Conservation (phyloP, 2,329 filamentous ascomycete species). For the Oidium heveae region DNA sequence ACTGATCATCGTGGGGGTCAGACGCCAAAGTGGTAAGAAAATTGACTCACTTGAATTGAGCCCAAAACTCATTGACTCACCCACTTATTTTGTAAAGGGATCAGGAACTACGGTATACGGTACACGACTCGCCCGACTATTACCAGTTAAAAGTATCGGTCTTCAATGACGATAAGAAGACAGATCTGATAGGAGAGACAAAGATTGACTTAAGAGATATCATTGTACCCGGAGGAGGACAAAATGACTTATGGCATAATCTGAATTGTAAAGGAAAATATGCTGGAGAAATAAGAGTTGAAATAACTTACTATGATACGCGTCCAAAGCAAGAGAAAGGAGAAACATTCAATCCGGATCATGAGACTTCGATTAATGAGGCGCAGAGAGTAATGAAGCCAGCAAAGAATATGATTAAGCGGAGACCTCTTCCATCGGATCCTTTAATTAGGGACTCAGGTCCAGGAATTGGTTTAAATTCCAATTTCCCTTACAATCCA, state of each 20-base stretch:
- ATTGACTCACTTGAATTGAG: no score
- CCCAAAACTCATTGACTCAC: no score
- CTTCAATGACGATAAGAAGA: slow-evolving; percentile 97
- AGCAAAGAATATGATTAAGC: slow-evolving; percentile 41
- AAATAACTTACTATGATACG: slow-evolving; percentile 88
- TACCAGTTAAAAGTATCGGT: slow-evolving; percentile 93
- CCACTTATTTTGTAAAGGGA: no score
- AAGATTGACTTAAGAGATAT: slow-evolving; percentile 69
- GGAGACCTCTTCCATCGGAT: slow-evolving; percentile 61
- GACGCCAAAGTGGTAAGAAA: no score
- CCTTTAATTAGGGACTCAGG: slow-evolving; percentile 28
- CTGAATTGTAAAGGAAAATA: slow-evolving; percentile 82
- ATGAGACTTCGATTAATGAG: slow-evolving; percentile 13
- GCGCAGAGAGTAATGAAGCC: slow-evolving; percentile 19
- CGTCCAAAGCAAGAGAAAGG: slow-evolving; percentile 58
- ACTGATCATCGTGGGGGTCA: no score
- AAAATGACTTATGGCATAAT: slow-evolving; percentile 78
- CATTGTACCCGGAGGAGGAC: slow-evolving; percentile 66
- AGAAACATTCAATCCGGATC: slow-evolving; percentile 21
- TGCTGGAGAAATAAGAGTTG: slow-evolving; percentile 78
- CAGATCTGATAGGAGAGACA: slow-evolving; percentile 82
- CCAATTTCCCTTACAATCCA: not conserved
- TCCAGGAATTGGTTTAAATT: slow-evolving; percentile 9
- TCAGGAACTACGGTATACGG: no score
- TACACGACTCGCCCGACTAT: no score